A percentile compares a stretch with the other conserved stretches of the same genome.
phyloP scores from a whole-genome alignment of 2,329 filamentous ascomycete species.

The Pyrenophora seminiperda region DNA sequence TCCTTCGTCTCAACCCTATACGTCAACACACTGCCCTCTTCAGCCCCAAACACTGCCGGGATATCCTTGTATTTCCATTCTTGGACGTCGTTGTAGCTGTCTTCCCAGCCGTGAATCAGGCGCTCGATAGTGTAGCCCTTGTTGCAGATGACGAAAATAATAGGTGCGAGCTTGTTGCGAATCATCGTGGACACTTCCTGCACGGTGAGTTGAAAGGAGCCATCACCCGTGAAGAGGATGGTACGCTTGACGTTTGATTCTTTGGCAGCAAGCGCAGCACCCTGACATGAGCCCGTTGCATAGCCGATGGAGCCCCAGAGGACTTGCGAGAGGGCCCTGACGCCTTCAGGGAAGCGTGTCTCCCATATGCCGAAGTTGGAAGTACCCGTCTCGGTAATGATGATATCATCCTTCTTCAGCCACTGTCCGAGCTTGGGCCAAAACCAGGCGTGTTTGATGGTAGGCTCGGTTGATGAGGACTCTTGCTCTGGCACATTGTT shows the following conservation, averaged over 20 bases:
- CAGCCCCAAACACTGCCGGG: conserved; percentile 69
- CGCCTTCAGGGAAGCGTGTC: conserved; percentile 75
- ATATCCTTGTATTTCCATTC: conserved; percentile 75
- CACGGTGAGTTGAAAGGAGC: conserved; percentile 81
- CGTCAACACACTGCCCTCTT: conserved; percentile 62
- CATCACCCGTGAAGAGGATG: conserved; percentile 87
- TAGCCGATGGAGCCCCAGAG: conserved; percentile 73
- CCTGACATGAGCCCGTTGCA: conserved; percentile 65
- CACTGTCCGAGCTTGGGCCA: conserved; percentile 79
- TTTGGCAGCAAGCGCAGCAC: conserved; percentile 74
- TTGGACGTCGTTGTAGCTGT: conserved; percentile 78
- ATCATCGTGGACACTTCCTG: conserved; percentile 88
- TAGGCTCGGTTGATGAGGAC: conserved; percentile 36
- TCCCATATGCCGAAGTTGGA: conserved; percentile 89
- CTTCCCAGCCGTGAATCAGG: conserved; percentile 82
- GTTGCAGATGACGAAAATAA: conserved; percentile 86
- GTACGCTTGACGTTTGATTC: conserved; percentile 68
- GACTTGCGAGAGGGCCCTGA: conserved; percentile 80
- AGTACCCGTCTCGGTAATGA: conserved; percentile 87
- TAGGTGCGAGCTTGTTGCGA: conserved; percentile 72
- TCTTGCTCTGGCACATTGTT: conserved; percentile 56
- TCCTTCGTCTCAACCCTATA: conserved; percentile 72
- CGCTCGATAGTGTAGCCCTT: conserved; percentile 90
- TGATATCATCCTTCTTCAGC: conserved; percentile 72
- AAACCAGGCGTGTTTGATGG: conserved; percentile 73